These are phyloP conservation scores for Hordeum vulgare DNA, from an alignment of 176 grass and related monocot species.

Conservation along the genomic window MorexV3_pseudomolecules_assembly NC_058521.1:88792652-88793151, in stretches of 20 bases:
- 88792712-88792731: background rate
- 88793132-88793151: background rate
- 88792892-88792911: constrained; percentile 52
- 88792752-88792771: constrained; percentile 48
- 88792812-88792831: constrained; percentile 46
- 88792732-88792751: constrained; percentile 27
- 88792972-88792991: constrained; percentile 36
- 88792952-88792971: constrained; percentile 31
- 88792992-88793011: constrained; percentile 55
- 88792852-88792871: constrained; percentile 82
- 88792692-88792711: background rate
- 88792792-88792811: constrained; percentile 56
- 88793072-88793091: constrained; percentile 55
- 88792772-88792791: constrained; percentile 63
- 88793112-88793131: constrained; percentile 42
- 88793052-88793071: constrained; percentile 69
- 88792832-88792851: constrained; percentile 60
- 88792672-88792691: background rate
- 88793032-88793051: constrained; percentile 65
- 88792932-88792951: constrained; percentile 45
- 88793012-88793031: constrained; percentile 76
- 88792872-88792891: constrained; percentile 53
- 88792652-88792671: background rate
- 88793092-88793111: constrained; percentile 96
- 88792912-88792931: constrained; percentile 45